Conservation (phyloP, 371 early-diverging fungal species). For the Apophysomyces variabilis region DNA sequence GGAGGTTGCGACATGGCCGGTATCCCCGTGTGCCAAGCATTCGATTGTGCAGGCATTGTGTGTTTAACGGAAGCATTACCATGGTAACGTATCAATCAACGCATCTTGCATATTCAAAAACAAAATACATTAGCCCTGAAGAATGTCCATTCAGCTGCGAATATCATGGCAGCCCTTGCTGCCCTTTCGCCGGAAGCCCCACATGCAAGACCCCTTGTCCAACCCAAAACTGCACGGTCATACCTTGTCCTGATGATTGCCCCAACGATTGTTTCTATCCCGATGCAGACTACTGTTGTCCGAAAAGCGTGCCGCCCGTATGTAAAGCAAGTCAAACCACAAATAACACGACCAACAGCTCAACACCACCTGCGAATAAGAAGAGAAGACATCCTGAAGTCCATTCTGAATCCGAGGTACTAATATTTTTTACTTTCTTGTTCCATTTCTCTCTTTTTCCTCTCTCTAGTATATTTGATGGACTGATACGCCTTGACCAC, state of each 20-base stretch:
- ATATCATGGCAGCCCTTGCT: slow-evolving; percentile 29
- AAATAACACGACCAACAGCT: neutral
- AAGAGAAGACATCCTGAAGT: neutral
- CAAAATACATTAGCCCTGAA: slow-evolving; percentile 18
- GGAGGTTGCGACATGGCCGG: slow-evolving; percentile 30
- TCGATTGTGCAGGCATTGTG: slow-evolving; percentile 9
- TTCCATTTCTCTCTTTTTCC: too few species aligned
- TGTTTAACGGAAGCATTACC: slow-evolving; percentile 15
- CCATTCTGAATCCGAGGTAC: neutral
- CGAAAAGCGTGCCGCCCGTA: slow-evolving; percentile 29
- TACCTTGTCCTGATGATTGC: slow-evolving; percentile 37
- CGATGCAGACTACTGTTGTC: slow-evolving; percentile 37
- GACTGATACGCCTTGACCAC: neutral
- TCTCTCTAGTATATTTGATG: too few species aligned
- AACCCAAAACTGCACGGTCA: slow-evolving; percentile 27
- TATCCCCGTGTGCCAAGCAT: slow-evolving; percentile 19
- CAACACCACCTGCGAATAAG: neutral
- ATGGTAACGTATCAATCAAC: slow-evolving; percentile 15
- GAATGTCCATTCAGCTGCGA: slow-evolving; percentile 28
- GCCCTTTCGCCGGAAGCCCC: slow-evolving; percentile 37
- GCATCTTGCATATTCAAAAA: slow-evolving; percentile 13
- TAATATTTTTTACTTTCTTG: neutral
- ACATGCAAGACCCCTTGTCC: slow-evolving; percentile 27
- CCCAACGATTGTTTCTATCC: slow-evolving; percentile 37
- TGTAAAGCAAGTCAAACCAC: slow-evolving; percentile 14